These are phyloP conservation scores for Cladosporium sphaerospermum DNA, from an alignment of 2,329 filamentous ascomycete species.

Conservation along the genomic window DNA sequence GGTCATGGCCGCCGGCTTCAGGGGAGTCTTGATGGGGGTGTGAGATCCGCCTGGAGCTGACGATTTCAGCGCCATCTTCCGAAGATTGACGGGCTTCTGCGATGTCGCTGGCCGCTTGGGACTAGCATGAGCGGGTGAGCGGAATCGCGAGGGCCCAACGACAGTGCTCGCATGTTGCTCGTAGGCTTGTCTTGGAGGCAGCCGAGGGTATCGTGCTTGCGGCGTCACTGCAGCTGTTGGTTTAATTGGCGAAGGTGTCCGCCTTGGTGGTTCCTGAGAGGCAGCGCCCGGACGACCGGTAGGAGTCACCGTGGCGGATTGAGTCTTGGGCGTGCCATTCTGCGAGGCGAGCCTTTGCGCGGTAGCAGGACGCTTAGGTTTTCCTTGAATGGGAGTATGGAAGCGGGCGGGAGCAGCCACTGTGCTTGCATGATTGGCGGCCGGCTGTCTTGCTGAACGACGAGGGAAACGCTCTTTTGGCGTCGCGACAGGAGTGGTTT, in stretches of 20 bases:
- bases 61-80: constrained; percentile 24
- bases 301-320: not conserved
- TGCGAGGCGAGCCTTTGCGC: constrained; percentile 22
- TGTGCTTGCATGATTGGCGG: constrained; percentile 21
- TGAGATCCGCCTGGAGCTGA: constrained; percentile 14
- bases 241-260: not conserved
- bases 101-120: constrained; percentile 8
- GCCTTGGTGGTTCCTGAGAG: not conserved
- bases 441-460: constrained; percentile 16
- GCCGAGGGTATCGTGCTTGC: constrained; percentile 4
- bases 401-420: constrained; percentile 23
- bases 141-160: constrained; percentile 6
- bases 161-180: constrained; percentile 3
- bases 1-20: constrained; percentile 21
- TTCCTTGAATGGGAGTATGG: constrained; percentile 20
- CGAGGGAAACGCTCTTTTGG: constrained; percentile 16
- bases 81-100: constrained; percentile 15
- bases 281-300: not conserved
- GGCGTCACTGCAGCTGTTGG: not conserved
- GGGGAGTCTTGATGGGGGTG: constrained; percentile 28
- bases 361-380: constrained; percentile 23
- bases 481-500: not conserved
- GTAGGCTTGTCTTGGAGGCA: constrained; percentile 4
- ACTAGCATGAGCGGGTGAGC: constrained; percentile 7
- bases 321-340: not conserved